These are phyloP conservation scores for Xylaria sp. DNA, from an alignment of 2,329 filamentous ascomycete species.

Conservation along the genomic window DNA sequence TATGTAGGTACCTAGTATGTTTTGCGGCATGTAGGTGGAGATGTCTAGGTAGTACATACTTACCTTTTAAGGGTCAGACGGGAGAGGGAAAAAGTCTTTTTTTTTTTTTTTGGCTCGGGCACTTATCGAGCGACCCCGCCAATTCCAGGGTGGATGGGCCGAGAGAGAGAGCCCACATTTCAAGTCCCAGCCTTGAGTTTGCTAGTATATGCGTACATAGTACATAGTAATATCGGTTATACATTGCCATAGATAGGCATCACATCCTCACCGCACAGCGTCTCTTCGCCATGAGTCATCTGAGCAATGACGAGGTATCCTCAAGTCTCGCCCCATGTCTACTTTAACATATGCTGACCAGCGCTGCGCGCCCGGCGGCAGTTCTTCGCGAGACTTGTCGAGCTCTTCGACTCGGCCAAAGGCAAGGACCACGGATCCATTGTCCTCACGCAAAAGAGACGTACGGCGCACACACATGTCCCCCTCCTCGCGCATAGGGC, in stretches of 20 bases:
- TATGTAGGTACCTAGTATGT: too few relatives aligned
- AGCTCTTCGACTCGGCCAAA: conserved; percentile 75
- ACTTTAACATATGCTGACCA: conserved; percentile 18
- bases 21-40: too few relatives aligned
- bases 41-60: too few relatives aligned
- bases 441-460: conserved; percentile 80
- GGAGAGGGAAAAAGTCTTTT: background rate
- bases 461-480: conserved; percentile 58
- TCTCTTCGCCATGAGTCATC: conserved; percentile 56
- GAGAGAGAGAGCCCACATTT: background rate
- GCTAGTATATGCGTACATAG: too few relatives aligned
- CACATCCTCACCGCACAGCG: background rate
- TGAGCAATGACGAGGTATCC: conserved; percentile 70
- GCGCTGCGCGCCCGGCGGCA: conserved; percentile 50
- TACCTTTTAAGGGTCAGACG: background rate
- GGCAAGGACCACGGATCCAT: conserved; percentile 78
- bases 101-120: too few relatives aligned
- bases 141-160: background rate
- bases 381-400: conserved; percentile 78
- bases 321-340: background rate
- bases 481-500: background rate
- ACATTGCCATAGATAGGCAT: background rate
- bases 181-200: background rate
- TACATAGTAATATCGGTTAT: too few relatives aligned
- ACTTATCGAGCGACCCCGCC: background rate